Evolutionary conservation across 495 filamentous ascomycete genomes (phyloP).

Genomic region (Viridothelium virens): DNA sequence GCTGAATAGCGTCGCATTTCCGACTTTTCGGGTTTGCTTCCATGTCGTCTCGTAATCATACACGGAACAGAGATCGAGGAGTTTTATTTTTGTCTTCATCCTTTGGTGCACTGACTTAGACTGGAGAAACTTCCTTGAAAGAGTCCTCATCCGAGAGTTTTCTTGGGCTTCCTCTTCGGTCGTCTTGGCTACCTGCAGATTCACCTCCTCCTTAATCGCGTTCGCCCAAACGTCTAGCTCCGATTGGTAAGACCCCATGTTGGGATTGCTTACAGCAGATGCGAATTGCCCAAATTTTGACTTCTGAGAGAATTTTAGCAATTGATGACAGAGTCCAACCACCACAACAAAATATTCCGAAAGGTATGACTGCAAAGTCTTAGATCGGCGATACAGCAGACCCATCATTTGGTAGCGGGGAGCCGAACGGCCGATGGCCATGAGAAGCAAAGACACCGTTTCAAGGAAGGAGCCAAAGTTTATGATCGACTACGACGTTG

Average conservation of each 20-base stretch:
- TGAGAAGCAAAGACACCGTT: conserved; percentile 38
- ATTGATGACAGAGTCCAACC: conserved; percentile 37
- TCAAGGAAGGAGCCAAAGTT: conserved; percentile 34
- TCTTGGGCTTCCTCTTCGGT: conserved; percentile 33
- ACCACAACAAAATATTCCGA: conserved; percentile 42
- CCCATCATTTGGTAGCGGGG: conserved; percentile 40
- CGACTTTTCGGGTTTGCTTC: conserved; percentile 40
- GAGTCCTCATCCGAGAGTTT: conserved; percentile 29
- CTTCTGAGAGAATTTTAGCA: conserved; percentile 35
- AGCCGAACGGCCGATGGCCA: conserved; percentile 36
- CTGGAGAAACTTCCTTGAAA: conserved; percentile 25
- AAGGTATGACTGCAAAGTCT: conserved; percentile 34
- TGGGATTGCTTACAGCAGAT: conserved; percentile 29
- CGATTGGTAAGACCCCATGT: conserved; percentile 31
- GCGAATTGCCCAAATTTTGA: conserved; percentile 33
- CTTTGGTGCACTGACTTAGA: conserved; percentile 27
- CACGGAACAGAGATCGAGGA: conserved; percentile 37
- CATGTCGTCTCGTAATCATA: conserved; percentile 39
- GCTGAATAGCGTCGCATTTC: conserved; percentile 34
- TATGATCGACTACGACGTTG: conserved; percentile 28
- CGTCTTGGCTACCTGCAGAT: conserved; percentile 29
- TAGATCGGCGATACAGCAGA: conserved; percentile 38
- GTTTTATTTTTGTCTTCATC: conserved; percentile 20
- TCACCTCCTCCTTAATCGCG: conserved; percentile 37
- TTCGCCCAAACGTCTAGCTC: conserved; percentile 37